phyloP scores from a whole-genome alignment of 106 monocot species.

The Phalaenopsis aphrodite region DNA sequence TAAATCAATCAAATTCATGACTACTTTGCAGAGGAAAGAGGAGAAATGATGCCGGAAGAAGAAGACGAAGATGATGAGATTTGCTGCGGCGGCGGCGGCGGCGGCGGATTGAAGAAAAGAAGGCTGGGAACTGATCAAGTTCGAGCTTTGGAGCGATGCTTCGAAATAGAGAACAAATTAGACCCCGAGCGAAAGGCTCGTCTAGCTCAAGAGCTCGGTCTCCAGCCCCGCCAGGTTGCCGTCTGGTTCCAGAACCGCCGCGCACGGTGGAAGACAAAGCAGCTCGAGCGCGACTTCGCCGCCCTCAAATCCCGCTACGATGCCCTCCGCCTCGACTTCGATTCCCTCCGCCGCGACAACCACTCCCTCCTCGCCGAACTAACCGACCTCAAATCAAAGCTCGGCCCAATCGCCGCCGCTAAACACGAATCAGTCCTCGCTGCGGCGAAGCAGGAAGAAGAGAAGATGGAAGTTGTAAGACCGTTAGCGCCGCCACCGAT shows the following conservation, averaged over 20 bases:
- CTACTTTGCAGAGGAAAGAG: background rate
- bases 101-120: slow-evolving; percentile 59
- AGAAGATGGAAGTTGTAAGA: background rate
- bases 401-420: background rate
- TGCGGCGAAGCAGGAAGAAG: slow-evolving; percentile 7
- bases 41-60: slow-evolving; percentile 14
- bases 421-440: slow-evolving; percentile 6
- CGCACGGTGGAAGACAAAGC: slow-evolving; percentile 88
- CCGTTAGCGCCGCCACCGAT: slow-evolving; percentile 9
- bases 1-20: background rate
- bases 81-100: slow-evolving; percentile 6
- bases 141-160: slow-evolving; percentile 67
- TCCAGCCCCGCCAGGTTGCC: slow-evolving; percentile 80
- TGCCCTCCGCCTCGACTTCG: slow-evolving; percentile 32
- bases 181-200: slow-evolving; percentile 72
- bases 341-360: slow-evolving; percentile 12
- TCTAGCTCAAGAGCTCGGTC: slow-evolving; percentile 72
- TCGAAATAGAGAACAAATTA: slow-evolving; percentile 77
- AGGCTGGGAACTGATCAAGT: slow-evolving; percentile 61
- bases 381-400: background rate
- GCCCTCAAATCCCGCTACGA: slow-evolving; percentile 48
- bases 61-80: slow-evolving; percentile 27
- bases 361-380: slow-evolving; percentile 42
- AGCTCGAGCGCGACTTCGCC: slow-evolving; percentile 74
- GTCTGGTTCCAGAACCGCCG: slow-evolving; percentile 98